These are phyloP conservation scores for Aspergillus saccharolyticus DNA, from an alignment of 495 filamentous ascomycete genomes.

Conservation along the genomic window DNA sequence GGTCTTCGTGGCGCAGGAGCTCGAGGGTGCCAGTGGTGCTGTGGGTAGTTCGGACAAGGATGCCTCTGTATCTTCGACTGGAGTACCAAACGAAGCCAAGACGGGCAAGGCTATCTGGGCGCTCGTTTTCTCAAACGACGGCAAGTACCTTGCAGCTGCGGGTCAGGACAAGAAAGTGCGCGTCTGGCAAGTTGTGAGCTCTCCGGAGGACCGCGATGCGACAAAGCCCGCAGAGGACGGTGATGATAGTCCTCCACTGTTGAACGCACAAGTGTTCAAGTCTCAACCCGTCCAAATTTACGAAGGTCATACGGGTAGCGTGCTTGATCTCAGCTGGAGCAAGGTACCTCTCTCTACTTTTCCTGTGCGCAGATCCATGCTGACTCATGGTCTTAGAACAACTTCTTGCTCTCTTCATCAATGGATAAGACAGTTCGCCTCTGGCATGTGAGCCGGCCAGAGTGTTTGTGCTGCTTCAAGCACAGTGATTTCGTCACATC, in stretches of 20 bases:
- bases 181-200: constrained; percentile 86
- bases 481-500: constrained; percentile 95
- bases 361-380: neutral
- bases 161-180: constrained; percentile 83
- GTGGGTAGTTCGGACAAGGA: constrained; percentile 24
- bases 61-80: constrained; percentile 23
- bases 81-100: constrained; percentile 31
- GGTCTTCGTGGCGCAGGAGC: constrained; percentile 86
- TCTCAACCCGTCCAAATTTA: constrained; percentile 73
- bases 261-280: constrained; percentile 91
- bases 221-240: constrained; percentile 68
- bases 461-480: constrained; percentile 93
- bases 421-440: constrained; percentile 98
- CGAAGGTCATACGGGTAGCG: constrained; percentile 76
- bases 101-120: constrained; percentile 73
- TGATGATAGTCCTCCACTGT: constrained; percentile 41
- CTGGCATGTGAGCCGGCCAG: constrained; percentile 82
- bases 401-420: constrained; percentile 91
- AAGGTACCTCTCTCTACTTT: constrained; percentile 51
- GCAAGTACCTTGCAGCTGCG: constrained; percentile 82
- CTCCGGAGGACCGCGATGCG: constrained; percentile 66
- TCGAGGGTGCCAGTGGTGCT: constrained; percentile 37
- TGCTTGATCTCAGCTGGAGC: constrained; percentile 94
- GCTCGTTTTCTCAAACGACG: constrained; percentile 87
- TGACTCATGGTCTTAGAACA: constrained; percentile 55